Evolutionary conservation across 2,329 filamentous ascomycete species (phyloP).

Genomic region (Fusarium sp.): DNA sequence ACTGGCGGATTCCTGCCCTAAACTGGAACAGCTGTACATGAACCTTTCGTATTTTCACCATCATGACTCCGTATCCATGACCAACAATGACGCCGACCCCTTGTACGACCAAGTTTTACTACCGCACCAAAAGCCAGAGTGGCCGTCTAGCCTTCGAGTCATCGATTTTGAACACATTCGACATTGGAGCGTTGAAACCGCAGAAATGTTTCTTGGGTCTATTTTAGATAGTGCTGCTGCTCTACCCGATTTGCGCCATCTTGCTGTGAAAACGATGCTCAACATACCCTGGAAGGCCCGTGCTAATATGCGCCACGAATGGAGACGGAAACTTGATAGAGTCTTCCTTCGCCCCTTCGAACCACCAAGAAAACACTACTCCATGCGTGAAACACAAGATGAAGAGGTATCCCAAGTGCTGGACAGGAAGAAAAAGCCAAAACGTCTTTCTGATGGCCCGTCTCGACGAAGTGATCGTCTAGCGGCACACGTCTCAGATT

Average conservation of each 20-base stretch:
- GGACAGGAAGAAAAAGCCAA: slow-evolving; percentile 35
- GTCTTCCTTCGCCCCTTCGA: slow-evolving; percentile 69
- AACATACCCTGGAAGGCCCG: slow-evolving; percentile 85
- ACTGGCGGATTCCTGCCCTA: slow-evolving; percentile 75
- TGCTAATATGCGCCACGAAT: slow-evolving; percentile 80
- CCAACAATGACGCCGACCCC: slow-evolving; percentile 76
- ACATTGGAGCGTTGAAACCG: slow-evolving; percentile 75
- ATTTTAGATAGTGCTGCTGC: slow-evolving; percentile 76
- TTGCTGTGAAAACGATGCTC: slow-evolving; percentile 81
- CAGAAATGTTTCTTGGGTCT: slow-evolving; percentile 82
- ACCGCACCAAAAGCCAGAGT: slow-evolving; percentile 74
- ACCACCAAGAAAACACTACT: slow-evolving; percentile 51
- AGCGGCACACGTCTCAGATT: slow-evolving; percentile 45
- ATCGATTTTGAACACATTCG: slow-evolving; percentile 83
- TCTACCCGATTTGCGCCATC: slow-evolving; percentile 73
- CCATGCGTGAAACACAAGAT: slow-evolving; percentile 34
- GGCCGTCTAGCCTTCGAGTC: slow-evolving; percentile 77
- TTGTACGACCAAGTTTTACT: slow-evolving; percentile 76
- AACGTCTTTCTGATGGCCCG: slow-evolving; percentile 37
- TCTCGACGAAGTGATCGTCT: slow-evolving; percentile 55
- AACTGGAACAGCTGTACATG: slow-evolving; percentile 76
- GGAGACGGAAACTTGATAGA: slow-evolving; percentile 75
- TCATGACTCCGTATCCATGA: slow-evolving; percentile 62
- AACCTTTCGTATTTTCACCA: slow-evolving; percentile 83
- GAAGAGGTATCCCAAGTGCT: slow-evolving; percentile 1